Evolutionary conservation across 176 grass and related monocot genomes (phyloP), one percentile per base, ranked within the genome.

Genomic region (Poa pratensis): DNA sequence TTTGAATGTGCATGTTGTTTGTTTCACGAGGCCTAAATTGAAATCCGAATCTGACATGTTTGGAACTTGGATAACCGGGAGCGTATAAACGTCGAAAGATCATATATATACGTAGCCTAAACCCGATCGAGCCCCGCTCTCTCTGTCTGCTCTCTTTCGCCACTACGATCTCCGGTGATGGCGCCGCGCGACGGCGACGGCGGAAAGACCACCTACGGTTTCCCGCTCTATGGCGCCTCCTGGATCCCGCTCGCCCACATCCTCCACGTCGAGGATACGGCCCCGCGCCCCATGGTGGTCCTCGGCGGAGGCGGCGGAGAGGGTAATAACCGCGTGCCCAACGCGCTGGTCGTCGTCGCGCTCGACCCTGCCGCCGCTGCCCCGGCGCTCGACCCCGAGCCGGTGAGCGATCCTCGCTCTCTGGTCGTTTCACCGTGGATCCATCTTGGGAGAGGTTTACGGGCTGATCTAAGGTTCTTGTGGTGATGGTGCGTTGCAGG

Each of bases 211-310:
- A 14, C 46, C 46, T 99, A 99, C 77, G 91, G 93, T 32, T 94
- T 96, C 88, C 96, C 94, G 37, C 94, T 99, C 88, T 99, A 92
- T 86, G 96, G 90, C 88, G 88, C 93, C 9, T 72, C 87, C 30
- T 99, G 93, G 91, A 70, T 96, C 18, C 93, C 96, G 50, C 80
- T 96, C 4, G 84, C 85, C 46, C 88, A 95, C 88, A 94, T 91
- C 88, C 72, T 88, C 32, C 28, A 65, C 62, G 80, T n/a, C 52
- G 43, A 3, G 1, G 60, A 22, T 62, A 43, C 46, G 6, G 26
- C 63, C 0, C 18, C 43, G 16, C 62, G 8, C 3, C 72, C 74
- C 22, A 88, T 99, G 78, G 93, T 71, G 3, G 79, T 27, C 12
- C 88, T 99, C 7, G 94, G 90, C 0, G 96, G 96, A 68, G 96